Evolutionary conservation across 257 asterid species (phyloP).

Genomic region (Scutellaria minor): DNA sequence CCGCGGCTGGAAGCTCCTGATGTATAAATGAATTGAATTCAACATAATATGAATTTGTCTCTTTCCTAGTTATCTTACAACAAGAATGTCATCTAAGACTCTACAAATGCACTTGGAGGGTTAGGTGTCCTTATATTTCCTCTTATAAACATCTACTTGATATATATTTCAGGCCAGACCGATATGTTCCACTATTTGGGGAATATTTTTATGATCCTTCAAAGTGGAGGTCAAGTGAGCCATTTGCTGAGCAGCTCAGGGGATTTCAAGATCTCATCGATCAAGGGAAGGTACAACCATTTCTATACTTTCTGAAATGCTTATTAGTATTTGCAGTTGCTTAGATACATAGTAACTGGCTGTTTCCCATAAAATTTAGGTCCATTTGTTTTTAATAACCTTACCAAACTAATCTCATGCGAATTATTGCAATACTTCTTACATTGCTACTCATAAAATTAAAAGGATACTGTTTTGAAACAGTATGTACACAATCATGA

Average conservation of each 20-base stretch:
- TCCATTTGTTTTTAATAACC: background rate
- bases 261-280: slow-evolving; percentile 83
- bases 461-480: slow-evolving; percentile 12
- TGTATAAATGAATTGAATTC: background rate
- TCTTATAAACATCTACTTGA: slow-evolving; percentile 16
- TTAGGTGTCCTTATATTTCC: background rate
- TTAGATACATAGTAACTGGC: background rate
- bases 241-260: slow-evolving; percentile 78
- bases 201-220: slow-evolving; percentile 70
- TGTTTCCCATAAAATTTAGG: background rate
- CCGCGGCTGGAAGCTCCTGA: background rate
- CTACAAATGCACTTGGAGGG: background rate
- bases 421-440: background rate
- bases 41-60: background rate
- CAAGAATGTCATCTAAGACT: slow-evolving; percentile 21
- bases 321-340: slow-evolving; percentile 24
- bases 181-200: slow-evolving; percentile 85
- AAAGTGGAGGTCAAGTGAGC: slow-evolving; percentile 82
- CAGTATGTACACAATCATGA: background rate
- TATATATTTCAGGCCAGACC: slow-evolving; percentile 77
- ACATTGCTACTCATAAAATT: slow-evolving; percentile 6
- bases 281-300: slow-evolving; percentile 75
- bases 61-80: slow-evolving; percentile 5
- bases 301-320: slow-evolving; percentile 23
- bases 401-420: slow-evolving; percentile 4